Percentiles rank a stretch among this genome's conserved stretches.
Conservation (phyloP, 176 grass and related monocot genomes). For the Zoysia japonica region DNA sequence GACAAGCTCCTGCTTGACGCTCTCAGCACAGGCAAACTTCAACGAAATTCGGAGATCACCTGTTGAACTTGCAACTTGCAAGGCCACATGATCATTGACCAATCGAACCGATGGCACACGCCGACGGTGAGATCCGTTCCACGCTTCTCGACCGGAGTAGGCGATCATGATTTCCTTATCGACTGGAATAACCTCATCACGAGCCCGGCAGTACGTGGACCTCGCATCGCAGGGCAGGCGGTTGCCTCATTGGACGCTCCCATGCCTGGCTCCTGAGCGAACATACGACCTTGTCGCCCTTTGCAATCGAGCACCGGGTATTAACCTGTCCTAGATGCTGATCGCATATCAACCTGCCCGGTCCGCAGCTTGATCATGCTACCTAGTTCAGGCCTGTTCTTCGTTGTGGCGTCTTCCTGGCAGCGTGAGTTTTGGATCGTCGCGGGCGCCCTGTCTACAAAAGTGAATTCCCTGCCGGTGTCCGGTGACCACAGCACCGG, state of each 20-base stretch:
- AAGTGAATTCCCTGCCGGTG: neutral
- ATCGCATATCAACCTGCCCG: neutral
- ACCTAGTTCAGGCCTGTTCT: neutral
- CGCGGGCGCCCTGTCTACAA: slow-evolving; percentile 2
- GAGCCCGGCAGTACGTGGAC: slow-evolving; percentile 21
- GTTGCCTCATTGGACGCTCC: slow-evolving; percentile 16
- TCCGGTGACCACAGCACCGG: neutral
- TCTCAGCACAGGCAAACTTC: slow-evolving; percentile 10
- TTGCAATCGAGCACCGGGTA: slow-evolving; percentile 23
- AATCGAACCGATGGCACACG: neutral
- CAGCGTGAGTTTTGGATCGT: slow-evolving; percentile 4
- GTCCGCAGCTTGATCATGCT: slow-evolving; percentile 1
- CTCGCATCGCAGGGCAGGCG: neutral
- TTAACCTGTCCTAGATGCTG: slow-evolving; percentile 9
- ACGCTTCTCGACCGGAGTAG: slow-evolving; percentile 9
- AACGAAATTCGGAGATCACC: neutral
- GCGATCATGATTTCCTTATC: slow-evolving; percentile 19
- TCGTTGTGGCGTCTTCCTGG: neutral
- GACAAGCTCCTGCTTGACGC: neutral
- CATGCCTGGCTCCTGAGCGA: slow-evolving; percentile 42
- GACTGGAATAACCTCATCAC: neutral
- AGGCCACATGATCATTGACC: slow-evolving; percentile 22
- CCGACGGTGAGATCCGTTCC: neutral
- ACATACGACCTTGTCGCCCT: slow-evolving; percentile 26
- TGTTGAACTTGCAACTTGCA: neutral